Conservation (phyloP, 2,329 filamentous ascomycete genomes). For the Fusarium nygamai region DNA sequence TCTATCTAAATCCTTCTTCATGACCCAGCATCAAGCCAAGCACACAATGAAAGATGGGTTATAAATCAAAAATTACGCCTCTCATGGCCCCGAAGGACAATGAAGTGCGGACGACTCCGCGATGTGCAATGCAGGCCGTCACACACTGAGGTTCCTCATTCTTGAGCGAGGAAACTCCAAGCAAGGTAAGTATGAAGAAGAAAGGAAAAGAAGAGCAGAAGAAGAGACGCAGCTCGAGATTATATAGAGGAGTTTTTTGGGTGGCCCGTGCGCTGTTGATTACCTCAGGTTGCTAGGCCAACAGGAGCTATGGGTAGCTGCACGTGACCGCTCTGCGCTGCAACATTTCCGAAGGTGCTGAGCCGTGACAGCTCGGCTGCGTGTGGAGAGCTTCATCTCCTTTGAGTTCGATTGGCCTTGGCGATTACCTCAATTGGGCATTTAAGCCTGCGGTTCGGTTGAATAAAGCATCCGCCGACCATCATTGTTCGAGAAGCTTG, state of each 20-base stretch:
- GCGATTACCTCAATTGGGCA: background rate
- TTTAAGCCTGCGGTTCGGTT: background rate
- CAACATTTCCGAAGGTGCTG: background rate
- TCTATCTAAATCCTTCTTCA: slow-evolving; percentile 10
- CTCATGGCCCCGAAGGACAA: slow-evolving; percentile 66
- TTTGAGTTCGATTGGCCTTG: slow-evolving; percentile 10
- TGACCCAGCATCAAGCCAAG: slow-evolving; percentile 50
- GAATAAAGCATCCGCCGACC: background rate
- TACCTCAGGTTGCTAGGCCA: background rate
- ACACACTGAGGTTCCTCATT: slow-evolving; percentile 55
- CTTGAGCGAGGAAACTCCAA: slow-evolving; percentile 56
- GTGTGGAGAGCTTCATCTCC: slow-evolving; percentile 11
- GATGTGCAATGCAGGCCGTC: slow-evolving; percentile 65
- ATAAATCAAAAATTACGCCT: slow-evolving; percentile 63
- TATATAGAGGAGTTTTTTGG: slow-evolving; percentile 44
- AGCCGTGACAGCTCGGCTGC: background rate
- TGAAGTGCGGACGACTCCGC: slow-evolving; percentile 60
- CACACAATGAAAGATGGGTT: slow-evolving; percentile 55
- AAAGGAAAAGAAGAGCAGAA: slow-evolving; percentile 48
- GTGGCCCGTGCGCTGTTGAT: slow-evolving; percentile 19
- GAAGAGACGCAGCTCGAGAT: background rate
- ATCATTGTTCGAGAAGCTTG: background rate
- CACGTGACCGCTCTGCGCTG: background rate
- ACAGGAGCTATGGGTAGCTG: background rate
- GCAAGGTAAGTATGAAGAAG: slow-evolving; percentile 67